Percentiles rank a stretch among this genome's conserved stretches.
These are phyloP conservation scores for Microdochium nivale DNA, from an alignment of 2,329 filamentous ascomycete species.

Conservation along the genomic window DNA sequence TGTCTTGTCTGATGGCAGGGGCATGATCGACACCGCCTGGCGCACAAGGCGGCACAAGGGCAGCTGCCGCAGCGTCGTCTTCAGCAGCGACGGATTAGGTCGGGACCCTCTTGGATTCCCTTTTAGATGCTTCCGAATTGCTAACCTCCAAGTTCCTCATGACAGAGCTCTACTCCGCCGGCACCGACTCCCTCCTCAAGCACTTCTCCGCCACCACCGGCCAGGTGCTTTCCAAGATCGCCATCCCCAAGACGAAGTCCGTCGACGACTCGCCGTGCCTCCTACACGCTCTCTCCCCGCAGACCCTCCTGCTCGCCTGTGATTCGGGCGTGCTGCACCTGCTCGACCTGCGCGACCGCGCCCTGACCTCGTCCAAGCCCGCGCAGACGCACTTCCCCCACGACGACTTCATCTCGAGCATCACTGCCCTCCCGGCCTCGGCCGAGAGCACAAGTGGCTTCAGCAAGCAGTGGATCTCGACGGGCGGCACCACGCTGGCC, in stretches of 20 bases:
- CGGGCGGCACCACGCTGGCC: conserved; percentile 82
- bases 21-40: conserved; percentile 77
- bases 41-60: conserved; percentile 85
- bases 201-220: conserved; percentile 50
- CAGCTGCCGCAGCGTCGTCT: conserved; percentile 77
- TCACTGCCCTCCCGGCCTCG: conserved; percentile 74
- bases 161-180: conserved; percentile 53
- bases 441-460: conserved; percentile 78
- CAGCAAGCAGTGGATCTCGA: conserved; percentile 91
- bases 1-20: conserved; percentile 52
- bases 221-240: conserved; percentile 72
- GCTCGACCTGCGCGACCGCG: conserved; percentile 65
- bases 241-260: conserved; percentile 51
- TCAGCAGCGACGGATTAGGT: conserved; percentile 68
- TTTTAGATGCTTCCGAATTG: too few species aligned
- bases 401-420: conserved; percentile 83
- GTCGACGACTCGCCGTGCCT: conserved; percentile 67
- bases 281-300: conserved; percentile 75
- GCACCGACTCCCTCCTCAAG: conserved; percentile 50
- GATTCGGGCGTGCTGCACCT: conserved; percentile 87
- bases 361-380: conserved; percentile 51
- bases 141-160: conserved; percentile 20
- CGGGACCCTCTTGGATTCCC: too few species aligned
- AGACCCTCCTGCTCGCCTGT: conserved; percentile 80
- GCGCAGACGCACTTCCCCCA: conserved; percentile 80